Conservation (phyloP, 805 yeast genomes). For the Metschnikowia shivogae region DNA sequence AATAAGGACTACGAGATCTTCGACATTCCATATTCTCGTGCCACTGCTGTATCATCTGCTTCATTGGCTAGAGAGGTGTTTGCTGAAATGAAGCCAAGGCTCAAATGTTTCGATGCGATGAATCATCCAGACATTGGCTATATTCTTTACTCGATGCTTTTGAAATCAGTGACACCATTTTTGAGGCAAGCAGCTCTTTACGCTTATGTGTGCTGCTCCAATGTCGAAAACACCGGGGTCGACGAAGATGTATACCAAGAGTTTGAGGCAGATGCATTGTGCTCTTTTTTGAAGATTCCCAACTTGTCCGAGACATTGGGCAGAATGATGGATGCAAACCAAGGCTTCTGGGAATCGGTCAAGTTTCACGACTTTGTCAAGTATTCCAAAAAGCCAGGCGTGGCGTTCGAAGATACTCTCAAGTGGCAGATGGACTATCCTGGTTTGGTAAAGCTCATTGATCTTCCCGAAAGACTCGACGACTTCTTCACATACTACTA, state of each 20-base stretch:
- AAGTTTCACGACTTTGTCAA: slow-evolving; percentile 22
- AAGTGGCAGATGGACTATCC: slow-evolving; percentile 53
- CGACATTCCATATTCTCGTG: slow-evolving; percentile 35
- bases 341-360: slow-evolving; percentile 21
- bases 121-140: slow-evolving; percentile 28
- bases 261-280: slow-evolving; percentile 54
- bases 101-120: slow-evolving; percentile 6
- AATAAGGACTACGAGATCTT: slow-evolving; percentile 23
- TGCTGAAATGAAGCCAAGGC: slow-evolving; percentile 17
- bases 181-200: slow-evolving; percentile 59
- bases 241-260: slow-evolving; percentile 20
- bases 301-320: slow-evolving; percentile 23
- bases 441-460: slow-evolving; percentile 54
- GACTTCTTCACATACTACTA: slow-evolving; percentile 60
- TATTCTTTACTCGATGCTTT: slow-evolving; percentile 49
- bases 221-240: slow-evolving; percentile 28
- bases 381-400: slow-evolving; percentile 8
- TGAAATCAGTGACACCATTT: slow-evolving; percentile 60
- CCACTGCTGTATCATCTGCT: slow-evolving; percentile 21
- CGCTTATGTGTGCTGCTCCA: slow-evolving; percentile 50
- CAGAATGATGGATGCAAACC: slow-evolving; percentile 1
- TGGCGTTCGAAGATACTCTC: slow-evolving; percentile 11
- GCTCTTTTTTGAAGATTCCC: slow-evolving; percentile 48
- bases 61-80: slow-evolving; percentile 21
- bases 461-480: slow-evolving; percentile 65